A percentile compares a stretch with the other conserved stretches of the same genome.
Conservation (phyloP, 306 rosid species). For the Macrotyloma uniflorum region DNA sequence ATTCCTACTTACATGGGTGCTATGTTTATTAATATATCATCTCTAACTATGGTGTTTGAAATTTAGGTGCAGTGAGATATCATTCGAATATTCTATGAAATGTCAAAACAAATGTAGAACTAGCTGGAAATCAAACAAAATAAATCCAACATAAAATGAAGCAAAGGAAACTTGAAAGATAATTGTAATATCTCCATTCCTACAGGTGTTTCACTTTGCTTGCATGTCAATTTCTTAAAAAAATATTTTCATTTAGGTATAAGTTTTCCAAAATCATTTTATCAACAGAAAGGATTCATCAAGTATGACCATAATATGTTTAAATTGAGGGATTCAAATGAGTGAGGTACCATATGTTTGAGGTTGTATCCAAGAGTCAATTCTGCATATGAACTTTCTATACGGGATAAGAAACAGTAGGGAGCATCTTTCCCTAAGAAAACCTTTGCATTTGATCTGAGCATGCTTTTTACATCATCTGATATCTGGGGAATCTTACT, state of each 20-base stretch:
- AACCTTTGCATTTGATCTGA: conserved; percentile 65
- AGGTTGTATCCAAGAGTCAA: conserved; percentile 85
- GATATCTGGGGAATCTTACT: conserved; percentile 69
- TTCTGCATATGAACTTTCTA: conserved; percentile 70
- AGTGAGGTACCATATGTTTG: conserved; percentile 67
- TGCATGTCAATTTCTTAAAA: neutral
- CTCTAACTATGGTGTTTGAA: conserved; percentile 3
- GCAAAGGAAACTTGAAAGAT: conserved; percentile 13
- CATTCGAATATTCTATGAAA: neutral
- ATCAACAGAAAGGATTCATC: conserved; percentile 24
- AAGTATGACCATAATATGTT: conserved; percentile 5
- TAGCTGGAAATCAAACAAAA: conserved; percentile 11
- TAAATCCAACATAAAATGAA: conserved; percentile 2
- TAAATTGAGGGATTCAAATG: conserved; percentile 21
- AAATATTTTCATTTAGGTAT: neutral
- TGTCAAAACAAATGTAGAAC: conserved; percentile 22
- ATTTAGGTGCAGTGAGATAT: conserved; percentile 12
- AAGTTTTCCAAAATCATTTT: conserved; percentile 20
- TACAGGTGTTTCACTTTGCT: neutral
- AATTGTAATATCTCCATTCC: conserved; percentile 19
- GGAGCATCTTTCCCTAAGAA: conserved; percentile 85
- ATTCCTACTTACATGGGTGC: conserved; percentile 1
- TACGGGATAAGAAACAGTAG: conserved; percentile 77
- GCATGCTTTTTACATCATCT: conserved; percentile 66
- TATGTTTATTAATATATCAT: neutral